Percentiles rank a stretch among this genome's conserved stretches.
These are phyloP conservation scores for Trypanosoma lewisi DNA, from an alignment of 208 protist species.

Conservation along the genomic window DNA sequence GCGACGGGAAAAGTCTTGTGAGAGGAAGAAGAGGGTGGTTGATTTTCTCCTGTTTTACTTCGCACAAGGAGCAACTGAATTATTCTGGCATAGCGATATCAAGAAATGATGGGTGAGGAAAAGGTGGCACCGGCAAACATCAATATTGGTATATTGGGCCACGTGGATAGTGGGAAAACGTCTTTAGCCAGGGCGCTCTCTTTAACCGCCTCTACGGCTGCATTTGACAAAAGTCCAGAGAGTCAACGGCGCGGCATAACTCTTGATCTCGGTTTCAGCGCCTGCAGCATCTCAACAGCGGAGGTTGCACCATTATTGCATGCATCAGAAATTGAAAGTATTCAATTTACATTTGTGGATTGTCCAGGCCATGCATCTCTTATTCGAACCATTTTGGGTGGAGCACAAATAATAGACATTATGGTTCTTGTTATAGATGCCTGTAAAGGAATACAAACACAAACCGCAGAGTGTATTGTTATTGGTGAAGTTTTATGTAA, in stretches of 20 bases:
- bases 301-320: conserved; percentile 15
- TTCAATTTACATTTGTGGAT: conserved; percentile 96
- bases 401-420: conserved; percentile 98
- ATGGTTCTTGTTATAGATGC: conserved; percentile 98
- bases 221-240: conserved; percentile 98
- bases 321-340: conserved; percentile 29
- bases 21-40: too few relatives aligned
- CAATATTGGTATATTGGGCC: conserved; percentile 95
- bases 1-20: too few relatives aligned
- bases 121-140: conserved; percentile 65
- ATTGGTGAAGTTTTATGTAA: conserved; percentile 78
- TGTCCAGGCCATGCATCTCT: conserved; percentile 98
- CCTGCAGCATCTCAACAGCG: conserved; percentile 36
- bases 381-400: conserved; percentile 97
- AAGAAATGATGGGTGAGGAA: conserved; percentile 6
- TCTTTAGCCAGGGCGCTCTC: conserved; percentile 91
- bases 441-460: conserved; percentile 97
- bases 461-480: conserved; percentile 96
- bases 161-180: conserved; percentile 98
- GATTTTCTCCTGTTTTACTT: too few relatives aligned
- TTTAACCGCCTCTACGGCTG: conserved; percentile 91
- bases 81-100: not conserved
- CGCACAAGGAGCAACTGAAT: not conserved
- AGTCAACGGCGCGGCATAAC: conserved; percentile 97
- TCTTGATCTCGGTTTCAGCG: conserved; percentile 97